Evolutionary conservation across 352 stramenopile genomes (phyloP), one percentile per base, ranked within the genome.

Genomic region (Globisporangium recalcitrans): DNA sequence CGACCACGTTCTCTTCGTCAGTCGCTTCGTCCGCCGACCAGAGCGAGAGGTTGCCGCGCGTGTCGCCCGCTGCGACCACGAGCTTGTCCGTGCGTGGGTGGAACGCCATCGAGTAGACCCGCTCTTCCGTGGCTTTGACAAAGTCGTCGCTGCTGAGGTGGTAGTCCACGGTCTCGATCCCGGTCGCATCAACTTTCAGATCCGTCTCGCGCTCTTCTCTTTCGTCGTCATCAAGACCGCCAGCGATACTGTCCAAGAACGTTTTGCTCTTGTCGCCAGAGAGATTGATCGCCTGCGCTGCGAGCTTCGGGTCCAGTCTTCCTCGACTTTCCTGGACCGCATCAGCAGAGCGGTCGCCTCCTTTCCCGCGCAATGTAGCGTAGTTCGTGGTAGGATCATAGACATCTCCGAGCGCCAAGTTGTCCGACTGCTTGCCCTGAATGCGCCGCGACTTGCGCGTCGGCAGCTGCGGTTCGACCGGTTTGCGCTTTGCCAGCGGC

Each of bases 61-160:
- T 93, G 70, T 96, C 85, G 32, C 82, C 87, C 52, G 70, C 76
- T 0, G 75, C 82, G 3, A 93, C 70, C 3, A 96, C 61, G 2
- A 91, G 58, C 31, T 80, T 70, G 62, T 89, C 77, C 1, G 64
- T 56, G 38, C 79, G 80, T 7, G 85, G 85, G 42, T 91, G 84
- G 69, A 95, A 88, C 19, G 76, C 78, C 27, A 96, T 66, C 4
- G 83, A 82, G 52, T 91, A 95, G 31, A 96, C 76, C 36, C 88
- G 79, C 56, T 90, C 77, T 16, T 84, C 71, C 16, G 77, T 65
- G 1, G 85, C 81, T 65, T 96, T 95, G 40, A 80, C 75, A 4
- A 96, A 72, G 71, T 93, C 87, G 0, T 68, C 51, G 19, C 72
- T 62, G 16, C 61, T 49, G 26, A 96, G 53, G 1, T 64, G 44